These are phyloP conservation scores for Trebouxia gelatinosa DNA, from an alignment of 163 green algal species.

Conservation along the genomic window DNA sequence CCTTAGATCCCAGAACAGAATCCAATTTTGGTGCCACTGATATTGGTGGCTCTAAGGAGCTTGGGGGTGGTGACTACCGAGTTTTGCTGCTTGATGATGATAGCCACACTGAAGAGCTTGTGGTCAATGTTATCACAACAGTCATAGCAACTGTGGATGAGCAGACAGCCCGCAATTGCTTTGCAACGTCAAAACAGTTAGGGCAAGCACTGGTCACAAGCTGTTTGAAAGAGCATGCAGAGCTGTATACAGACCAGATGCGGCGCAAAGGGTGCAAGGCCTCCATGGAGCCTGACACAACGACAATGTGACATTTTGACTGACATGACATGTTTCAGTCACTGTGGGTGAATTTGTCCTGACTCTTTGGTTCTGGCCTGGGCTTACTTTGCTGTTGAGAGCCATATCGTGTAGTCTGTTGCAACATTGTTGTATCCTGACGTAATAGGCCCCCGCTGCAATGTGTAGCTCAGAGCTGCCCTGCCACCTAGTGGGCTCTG, in stretches of 20 bases:
- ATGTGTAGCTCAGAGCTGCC: no score
- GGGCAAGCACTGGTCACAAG: slow-evolving; percentile 65
- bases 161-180: slow-evolving; percentile 66
- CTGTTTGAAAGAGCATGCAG: slow-evolving; percentile 70
- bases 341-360: no score
- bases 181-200: slow-evolving; percentile 57
- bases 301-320: slow-evolving; percentile 36
- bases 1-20: slow-evolving; percentile 6
- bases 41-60: slow-evolving; percentile 1
- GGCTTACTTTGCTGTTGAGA: no score
- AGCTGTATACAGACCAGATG: slow-evolving; percentile 66
- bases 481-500: no score
- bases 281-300: slow-evolving; percentile 71
- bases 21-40: slow-evolving; percentile 16
- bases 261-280: slow-evolving; percentile 49
- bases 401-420: no score
- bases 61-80: slow-evolving; percentile 58
- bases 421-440: no score
- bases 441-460: no score
- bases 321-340: no score
- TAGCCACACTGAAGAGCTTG: slow-evolving; percentile 55
- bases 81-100: slow-evolving; percentile 60
- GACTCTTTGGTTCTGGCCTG: no score
- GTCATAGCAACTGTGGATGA: slow-evolving; percentile 49
- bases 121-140: slow-evolving; percentile 53